Evolutionary conservation across 371 early-diverging fungal species (phyloP).

Genomic region (Conidiobolus incongruus): DNA sequence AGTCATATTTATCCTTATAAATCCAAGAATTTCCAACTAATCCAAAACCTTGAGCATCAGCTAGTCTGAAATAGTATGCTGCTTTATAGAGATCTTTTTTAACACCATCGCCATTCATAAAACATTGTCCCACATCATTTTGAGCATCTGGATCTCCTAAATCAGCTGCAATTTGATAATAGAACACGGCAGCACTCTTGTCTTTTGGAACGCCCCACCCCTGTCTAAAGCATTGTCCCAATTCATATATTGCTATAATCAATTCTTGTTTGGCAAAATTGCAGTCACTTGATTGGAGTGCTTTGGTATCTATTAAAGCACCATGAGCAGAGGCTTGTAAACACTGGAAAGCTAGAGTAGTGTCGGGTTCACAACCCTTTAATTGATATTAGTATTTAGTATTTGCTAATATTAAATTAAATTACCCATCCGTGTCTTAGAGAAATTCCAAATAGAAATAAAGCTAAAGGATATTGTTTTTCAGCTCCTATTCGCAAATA

Average conservation of each 20-base stretch:
- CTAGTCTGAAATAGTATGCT: conserved; percentile 67
- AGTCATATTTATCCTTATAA: conserved; percentile 63
- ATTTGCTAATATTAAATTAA: background rate
- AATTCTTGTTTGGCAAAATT: conserved; percentile 20
- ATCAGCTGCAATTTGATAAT: conserved; percentile 69
- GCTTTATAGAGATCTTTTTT: conserved; percentile 50
- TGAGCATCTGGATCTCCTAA: conserved; percentile 78
- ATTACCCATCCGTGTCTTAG: conserved; percentile 76
- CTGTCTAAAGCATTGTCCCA: conserved; percentile 54
- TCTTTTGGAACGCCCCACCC: conserved; percentile 81
- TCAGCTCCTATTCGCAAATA: conserved; percentile 63
- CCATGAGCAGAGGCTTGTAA: conserved; percentile 59
- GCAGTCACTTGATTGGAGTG: conserved; percentile 1
- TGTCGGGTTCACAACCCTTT: conserved; percentile 38
- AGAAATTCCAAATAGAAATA: conserved; percentile 71
- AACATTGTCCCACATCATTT: conserved; percentile 59
- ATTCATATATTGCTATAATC: conserved; percentile 65
- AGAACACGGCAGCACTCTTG: conserved; percentile 56
- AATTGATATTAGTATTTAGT: background rate
- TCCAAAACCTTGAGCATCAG: conserved; percentile 53
- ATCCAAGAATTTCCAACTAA: conserved; percentile 88
- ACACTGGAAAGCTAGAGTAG: conserved; percentile 32
- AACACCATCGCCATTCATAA: conserved; percentile 55
- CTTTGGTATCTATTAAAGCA: conserved; percentile 34
- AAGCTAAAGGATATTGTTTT: conserved; percentile 41